Base-by-base conservation (phyloP, 2,329 filamentous ascomycete species). In the Ceratocystis huliohia region DNA sequence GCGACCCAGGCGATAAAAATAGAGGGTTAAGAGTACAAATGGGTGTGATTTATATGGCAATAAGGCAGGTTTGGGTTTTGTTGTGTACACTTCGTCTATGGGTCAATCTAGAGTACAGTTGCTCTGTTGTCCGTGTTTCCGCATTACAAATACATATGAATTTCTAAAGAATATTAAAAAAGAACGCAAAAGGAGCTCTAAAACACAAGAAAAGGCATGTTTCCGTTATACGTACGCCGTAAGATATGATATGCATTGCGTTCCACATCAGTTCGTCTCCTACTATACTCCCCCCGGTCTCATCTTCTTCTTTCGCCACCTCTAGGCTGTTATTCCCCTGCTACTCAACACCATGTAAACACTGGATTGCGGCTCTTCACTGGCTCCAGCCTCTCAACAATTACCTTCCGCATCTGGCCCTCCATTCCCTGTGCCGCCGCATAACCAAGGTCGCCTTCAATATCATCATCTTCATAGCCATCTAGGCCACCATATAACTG, bases 311-410 rank as follows among this genome's bases (percentile, higher is more conserved):
- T 15, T 30, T 37, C 17, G 22, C 7, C n/a, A 20, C 10, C 48
- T 8, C 17, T 22, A 8, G 15, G n/a, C n/a, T 53, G n/a, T 20
- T 7, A 13, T 53, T 22, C 48, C 33, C 33, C 59, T 13, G 20
- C 57, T 61, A 68, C 67, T 78, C 78, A 97, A 79, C 94, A 99
- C 89, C 94, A 99, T 57, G 89, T 96, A 76, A 99, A 99, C 41
- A 99, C 91, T 1, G 94, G 94, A 74, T 96, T 95, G 74, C 88
- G 88, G 73, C 87, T 90, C 81, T 97, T 97, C 69, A 99, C 94
- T 68, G 93, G 89, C 79, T 99, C 94, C 67, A 99, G 78, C 69
- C 94, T 82, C 80, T 99, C 94, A 61, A 99, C 92, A 79, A 99
- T 97, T 61, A 99, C 94, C 76, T 94, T 96, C 72, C 92, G 84